Conservation (phyloP, 1,284 basidiomycete genomes). For the Flammula alnicola region DNA sequence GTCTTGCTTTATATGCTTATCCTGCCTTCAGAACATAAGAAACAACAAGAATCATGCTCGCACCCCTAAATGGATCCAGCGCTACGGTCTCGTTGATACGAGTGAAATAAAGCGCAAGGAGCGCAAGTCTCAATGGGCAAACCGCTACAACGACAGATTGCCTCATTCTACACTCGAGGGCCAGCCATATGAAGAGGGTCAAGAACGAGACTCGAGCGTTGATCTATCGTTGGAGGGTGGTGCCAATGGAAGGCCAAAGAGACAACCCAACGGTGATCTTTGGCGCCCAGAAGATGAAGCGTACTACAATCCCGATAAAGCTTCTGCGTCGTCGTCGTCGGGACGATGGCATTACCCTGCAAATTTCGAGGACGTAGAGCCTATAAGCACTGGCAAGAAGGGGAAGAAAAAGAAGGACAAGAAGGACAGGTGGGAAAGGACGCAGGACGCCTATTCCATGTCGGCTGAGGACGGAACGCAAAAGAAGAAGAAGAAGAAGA, state of each 20-base stretch:
- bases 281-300: conserved; percentile 77
- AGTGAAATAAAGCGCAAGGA: conserved; percentile 77
- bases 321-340: conserved; percentile 42
- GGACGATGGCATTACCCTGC: conserved; percentile 82
- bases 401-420: conserved; percentile 59
- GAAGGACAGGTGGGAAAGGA: conserved; percentile 84
- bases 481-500: conserved; percentile 62
- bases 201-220: conserved; percentile 55
- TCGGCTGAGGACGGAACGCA: conserved; percentile 56
- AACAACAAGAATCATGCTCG: conserved; percentile 93
- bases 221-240: conserved; percentile 47
- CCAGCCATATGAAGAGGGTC: conserved; percentile 79
- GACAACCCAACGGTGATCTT: conserved; percentile 50
- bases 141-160: conserved; percentile 85
- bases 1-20: conserved; percentile 8
- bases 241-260: conserved; percentile 31
- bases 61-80: conserved; percentile 94
- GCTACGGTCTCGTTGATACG: conserved; percentile 86
- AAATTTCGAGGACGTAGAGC: conserved; percentile 72
- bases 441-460: conserved; percentile 76
- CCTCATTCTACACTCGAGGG: conserved; percentile 73
- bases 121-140: conserved; percentile 85
- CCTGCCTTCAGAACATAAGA: conserved; percentile 75
- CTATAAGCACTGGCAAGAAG: conserved; percentile 36
- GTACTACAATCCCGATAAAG: conserved; percentile 61